Base-by-base conservation (phyloP, 352 stramenopile species). In the Globisporangium cylindrosporum region DNA sequence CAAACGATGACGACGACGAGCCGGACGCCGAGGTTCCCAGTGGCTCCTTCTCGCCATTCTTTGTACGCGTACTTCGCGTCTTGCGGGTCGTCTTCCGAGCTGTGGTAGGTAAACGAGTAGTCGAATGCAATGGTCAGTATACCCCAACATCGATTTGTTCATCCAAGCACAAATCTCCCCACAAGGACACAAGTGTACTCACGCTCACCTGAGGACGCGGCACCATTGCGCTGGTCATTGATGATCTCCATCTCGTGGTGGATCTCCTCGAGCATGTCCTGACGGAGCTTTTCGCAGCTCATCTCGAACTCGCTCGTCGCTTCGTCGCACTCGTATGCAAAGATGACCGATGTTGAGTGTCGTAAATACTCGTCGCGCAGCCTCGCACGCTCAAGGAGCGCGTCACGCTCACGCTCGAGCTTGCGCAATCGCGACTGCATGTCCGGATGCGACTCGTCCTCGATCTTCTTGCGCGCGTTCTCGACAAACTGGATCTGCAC, bases 251-350 rank as follows among this genome's bases (percentile, higher is more conserved):
- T 93, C 73, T 94, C 87, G 48, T 92, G 77, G 53, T 92, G 81
- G 73, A 94, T 94, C 72, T 94, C 87, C 29, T 93, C 85, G 27
- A 94, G 74, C 87, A 94, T 94, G 65, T 93, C 85, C 27, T 93
- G 81, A 22, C 86, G 83, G 60, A 94, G 70, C 68, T 90, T 91
- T 43, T 91, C 86, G 69, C 87, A 94, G 34, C 84, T 80, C 64
- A 92, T 62, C 54, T 89, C 72, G 54, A 86, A 94, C 72, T 94
- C 86, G 48, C 83, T 88, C 51, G 81, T 86, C 25, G 86, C 86
- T 62, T 94, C 82, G 24, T 94, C 82, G 67, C 86, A 91, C 68
- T 94, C 86, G 67, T 94, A 94, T 55, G 81, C 73, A 55, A 91
- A 94, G 66, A 94, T 92, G 18, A 92, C 81, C 12, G 73, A 46